Evolutionary conservation across 2,329 filamentous ascomycete species (phyloP), one percentile per base, ranked within the genome.

Genomic region (Ploettnerulaceae sp.): DNA sequence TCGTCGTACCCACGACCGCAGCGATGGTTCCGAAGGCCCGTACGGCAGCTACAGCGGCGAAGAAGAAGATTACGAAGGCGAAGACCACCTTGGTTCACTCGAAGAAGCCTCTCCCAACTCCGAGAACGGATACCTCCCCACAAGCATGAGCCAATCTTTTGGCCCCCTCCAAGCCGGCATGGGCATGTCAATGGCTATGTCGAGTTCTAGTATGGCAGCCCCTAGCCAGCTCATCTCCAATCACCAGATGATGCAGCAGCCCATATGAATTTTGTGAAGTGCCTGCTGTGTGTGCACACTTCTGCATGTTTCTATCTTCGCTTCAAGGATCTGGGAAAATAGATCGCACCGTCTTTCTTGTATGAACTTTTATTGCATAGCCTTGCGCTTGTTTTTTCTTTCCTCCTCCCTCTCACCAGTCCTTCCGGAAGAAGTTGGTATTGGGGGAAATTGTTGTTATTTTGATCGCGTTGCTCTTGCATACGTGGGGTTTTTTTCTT

Each of bases 21-120:
- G 79, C 8, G 81, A 84, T 58, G 84, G 77, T 66, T 74, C 75
- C 47, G 80, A 84, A 39, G 79, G 77, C 26, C 73, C 67, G 32
- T 80, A 84, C 33, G 72, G 71, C 41, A 66, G 66, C 48, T 74
- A 82, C 60, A 76, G 75, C 62, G 76, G 82, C 50, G 84, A 85
- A 29, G 89, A 91, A 47, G 89, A 95, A 61, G 86, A 93, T 45
- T 82, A 75, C 58, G 82, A 80, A 26, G 88, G 91, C 51, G 89
- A 94, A 56, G 87, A 93, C 57, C 86, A 90, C 22, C 81, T 91
- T 45, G 84, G 85, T 42, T 84, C 87, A 29, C 77, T 90, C 21
- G 87, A 89, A 54, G 86, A 90, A 54, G 81, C 84, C 14, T 89
- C 86, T 9, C 85, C 87, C 12, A 81, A 77, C 37, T 86, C 84